Evolutionary conservation across 2,329 filamentous ascomycete species (phyloP).

Genomic region (Diaporthe sp.): DNA sequence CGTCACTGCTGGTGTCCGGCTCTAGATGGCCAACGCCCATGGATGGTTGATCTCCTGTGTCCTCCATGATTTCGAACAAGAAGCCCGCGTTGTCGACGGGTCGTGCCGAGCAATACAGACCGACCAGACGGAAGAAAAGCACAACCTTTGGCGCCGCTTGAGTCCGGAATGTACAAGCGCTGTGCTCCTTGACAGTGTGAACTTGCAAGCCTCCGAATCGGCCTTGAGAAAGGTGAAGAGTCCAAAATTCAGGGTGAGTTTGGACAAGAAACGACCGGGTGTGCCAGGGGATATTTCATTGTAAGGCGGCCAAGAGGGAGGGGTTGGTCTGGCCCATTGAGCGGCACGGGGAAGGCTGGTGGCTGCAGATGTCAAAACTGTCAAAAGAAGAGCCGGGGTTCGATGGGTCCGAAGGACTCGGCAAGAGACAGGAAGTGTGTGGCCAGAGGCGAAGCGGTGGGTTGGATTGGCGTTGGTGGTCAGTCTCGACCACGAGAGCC

Average conservation of each 20-base stretch:
- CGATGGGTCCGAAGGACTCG: conserved; percentile 27
- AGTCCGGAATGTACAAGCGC: neutral
- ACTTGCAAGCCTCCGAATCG: neutral
- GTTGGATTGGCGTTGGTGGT: conserved; percentile 28
- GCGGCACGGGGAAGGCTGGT: conserved; percentile 34
- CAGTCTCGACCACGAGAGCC: conserved; percentile 28
- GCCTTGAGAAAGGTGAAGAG: neutral
- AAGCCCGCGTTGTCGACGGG: neutral
- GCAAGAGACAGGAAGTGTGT: conserved; percentile 13
- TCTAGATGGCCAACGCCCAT: conserved; percentile 41
- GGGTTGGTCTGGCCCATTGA: conserved; percentile 28
- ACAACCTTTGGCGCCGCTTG: neutral
- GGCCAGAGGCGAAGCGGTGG: neutral
- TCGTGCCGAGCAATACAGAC: neutral
- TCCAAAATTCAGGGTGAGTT: neutral
- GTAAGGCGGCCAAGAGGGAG: conserved; percentile 27
- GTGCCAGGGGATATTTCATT: conserved; percentile 20
- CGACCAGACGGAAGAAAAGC: neutral
- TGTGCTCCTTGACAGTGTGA: neutral
- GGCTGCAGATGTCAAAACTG: conserved; percentile 42
- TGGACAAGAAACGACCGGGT: neutral
- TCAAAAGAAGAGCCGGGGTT: conserved; percentile 34
- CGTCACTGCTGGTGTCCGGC: conserved; percentile 38
- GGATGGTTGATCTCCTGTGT: neutral
- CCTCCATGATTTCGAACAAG: conserved; percentile 6